Evolutionary conservation across 163 green algal genomes (phyloP), one percentile per base, ranked within the genome.

Genomic region (Chlorella variabilis): DNA sequence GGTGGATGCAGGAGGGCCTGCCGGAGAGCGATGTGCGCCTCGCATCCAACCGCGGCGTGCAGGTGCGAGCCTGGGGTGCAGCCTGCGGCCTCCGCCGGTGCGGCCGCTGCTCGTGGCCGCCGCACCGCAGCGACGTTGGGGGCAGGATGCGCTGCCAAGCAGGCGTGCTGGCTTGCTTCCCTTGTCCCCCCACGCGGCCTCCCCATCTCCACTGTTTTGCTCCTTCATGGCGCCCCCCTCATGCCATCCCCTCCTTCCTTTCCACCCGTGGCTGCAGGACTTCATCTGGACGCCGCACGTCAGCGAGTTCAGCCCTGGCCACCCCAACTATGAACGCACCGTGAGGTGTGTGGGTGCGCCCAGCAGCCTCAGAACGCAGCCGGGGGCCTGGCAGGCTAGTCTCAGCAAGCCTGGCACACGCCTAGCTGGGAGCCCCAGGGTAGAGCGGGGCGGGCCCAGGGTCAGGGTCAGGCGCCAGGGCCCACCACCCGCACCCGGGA

Each of bases 241-340:
- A n/a, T 20, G 38, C 31, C 8, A n/a, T n/a, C n/a, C n/a, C n/a
- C n/a, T n/a, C n/a, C n/a, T n/a, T n/a, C n/a, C n/a, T n/a, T n/a
- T n/a, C n/a, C n/a, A n/a, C n/a, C n/a, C n/a, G n/a, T n/a, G n/a
- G n/a, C 25, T 65, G 33, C 70, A 85, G 74, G 77, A 85, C 77
- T 79, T 75, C 29, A 68, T 85, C 3, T 85, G 80, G 80, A 85
- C 80, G 36, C 80, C 80, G 8, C 80, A 85, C 38, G 58, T 74
- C 25, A 42, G 49, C 36, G 29, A 80, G 31, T 79, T 85, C 42
- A 2, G 29, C 33, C 39, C 69, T 1, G 23, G 36, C 2, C 58
- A 78, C 74, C 38, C 21, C 0, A 31, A 71, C 29, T 71, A 38
- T 15, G 21, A n/a, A 1, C 51, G 59, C 8, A 71, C 70, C 9